Evolutionary conservation across 192 early-diverging fungal species (phyloP).

Genomic region (Backusella westeae): DNA sequence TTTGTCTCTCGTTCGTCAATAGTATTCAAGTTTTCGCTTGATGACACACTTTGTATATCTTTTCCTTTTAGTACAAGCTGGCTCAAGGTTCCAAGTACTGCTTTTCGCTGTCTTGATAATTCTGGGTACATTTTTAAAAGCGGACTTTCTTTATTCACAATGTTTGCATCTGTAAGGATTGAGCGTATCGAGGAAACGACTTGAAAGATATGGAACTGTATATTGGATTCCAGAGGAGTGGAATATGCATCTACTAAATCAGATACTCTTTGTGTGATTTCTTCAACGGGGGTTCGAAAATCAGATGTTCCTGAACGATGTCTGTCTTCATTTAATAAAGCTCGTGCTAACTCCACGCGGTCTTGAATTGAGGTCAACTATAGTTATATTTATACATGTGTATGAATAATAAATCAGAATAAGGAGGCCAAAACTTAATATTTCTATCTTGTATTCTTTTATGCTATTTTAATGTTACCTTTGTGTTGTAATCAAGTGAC

Average conservation of each 20-base stretch:
- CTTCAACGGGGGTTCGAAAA: constrained; percentile 15
- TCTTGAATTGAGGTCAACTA: constrained; percentile 8
- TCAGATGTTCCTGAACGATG: constrained; percentile 19
- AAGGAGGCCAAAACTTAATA: constrained; percentile 8
- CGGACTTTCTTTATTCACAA: constrained; percentile 33
- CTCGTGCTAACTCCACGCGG: constrained; percentile 9
- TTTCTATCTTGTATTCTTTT: background rate
- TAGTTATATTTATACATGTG: constrained; percentile 3
- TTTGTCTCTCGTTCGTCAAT: background rate
- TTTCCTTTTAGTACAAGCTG: constrained; percentile 31
- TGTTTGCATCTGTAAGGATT: constrained; percentile 18
- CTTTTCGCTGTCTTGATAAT: constrained; percentile 29
- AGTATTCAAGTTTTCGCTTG: background rate
- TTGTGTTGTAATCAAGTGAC: background rate
- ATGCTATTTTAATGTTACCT: background rate
- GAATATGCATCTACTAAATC: constrained; percentile 15
- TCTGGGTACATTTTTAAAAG: constrained; percentile 30
- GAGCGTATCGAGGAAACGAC: constrained; percentile 23
- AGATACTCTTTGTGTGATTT: constrained; percentile 9
- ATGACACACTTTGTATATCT: background rate
- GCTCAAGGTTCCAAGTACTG: constrained; percentile 24
- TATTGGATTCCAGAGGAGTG: background rate
- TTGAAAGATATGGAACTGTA: constrained; percentile 19
- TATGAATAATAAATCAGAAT: background rate
- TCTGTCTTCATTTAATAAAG: constrained; percentile 16